Evolutionary conservation across 805 yeast species (phyloP).

Genomic region (Saccharomycopsis sp.): DNA sequence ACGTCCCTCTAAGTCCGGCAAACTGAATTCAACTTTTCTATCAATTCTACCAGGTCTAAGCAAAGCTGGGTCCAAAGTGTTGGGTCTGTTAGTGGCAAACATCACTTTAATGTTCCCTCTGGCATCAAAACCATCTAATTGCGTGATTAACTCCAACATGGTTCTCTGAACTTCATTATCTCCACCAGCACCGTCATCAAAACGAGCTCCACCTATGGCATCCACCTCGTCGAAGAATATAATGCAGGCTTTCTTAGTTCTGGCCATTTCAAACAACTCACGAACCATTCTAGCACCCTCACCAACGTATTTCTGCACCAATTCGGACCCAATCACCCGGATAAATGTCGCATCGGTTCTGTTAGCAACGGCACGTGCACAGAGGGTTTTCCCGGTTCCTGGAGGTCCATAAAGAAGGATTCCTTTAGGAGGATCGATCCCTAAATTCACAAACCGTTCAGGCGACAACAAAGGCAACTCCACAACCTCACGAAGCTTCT

Average conservation of each 20-base stretch:
- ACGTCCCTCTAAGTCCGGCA: conserved; percentile 96
- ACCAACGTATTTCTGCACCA: conserved; percentile 97
- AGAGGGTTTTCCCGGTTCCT: conserved; percentile 96
- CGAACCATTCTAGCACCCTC: conserved; percentile 99
- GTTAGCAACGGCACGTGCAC: conserved; percentile 99
- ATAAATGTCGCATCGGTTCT: conserved; percentile 98
- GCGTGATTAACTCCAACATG: conserved; percentile 96
- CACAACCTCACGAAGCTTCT: conserved; percentile 91
- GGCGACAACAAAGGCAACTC: conserved; percentile 92
- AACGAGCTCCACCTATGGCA: conserved; percentile 99
- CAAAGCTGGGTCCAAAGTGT: conserved; percentile 95
- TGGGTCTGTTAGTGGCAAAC: conserved; percentile 99
- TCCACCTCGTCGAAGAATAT: conserved; percentile 97
- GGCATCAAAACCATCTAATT: conserved; percentile 97
- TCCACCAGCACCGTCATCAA: conserved; percentile 99
- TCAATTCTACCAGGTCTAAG: conserved; percentile 98
- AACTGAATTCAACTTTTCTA: conserved; percentile 93
- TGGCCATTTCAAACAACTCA: conserved; percentile 95
- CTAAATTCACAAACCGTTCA: conserved; percentile 92
- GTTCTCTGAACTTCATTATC: conserved; percentile 99
- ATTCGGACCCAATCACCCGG: conserved; percentile 95
- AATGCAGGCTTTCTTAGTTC: conserved; percentile 96
- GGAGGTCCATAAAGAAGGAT: conserved; percentile 96
- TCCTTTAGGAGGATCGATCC: conserved; percentile 99
- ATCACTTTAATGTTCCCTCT: conserved; percentile 98